Percentiles rank a stretch among this genome's conserved stretches.
Conservation (phyloP, 306 rosid species). For the Lathyrus oleraceus region DNA sequence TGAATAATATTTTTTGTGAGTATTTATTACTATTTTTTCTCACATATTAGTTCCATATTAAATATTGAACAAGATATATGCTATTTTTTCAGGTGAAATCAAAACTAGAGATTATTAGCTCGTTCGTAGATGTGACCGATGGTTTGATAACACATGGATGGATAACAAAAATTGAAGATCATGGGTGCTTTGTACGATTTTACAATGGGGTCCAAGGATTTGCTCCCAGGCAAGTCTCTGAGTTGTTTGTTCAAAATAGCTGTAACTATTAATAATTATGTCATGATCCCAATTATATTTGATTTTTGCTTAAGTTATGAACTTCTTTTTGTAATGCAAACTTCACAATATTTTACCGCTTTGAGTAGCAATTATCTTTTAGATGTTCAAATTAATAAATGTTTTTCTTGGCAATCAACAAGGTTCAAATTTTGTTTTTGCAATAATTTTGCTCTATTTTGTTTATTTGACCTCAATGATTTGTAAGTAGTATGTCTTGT, state of each 20-base stretch:
- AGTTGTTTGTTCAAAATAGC: constrained; percentile 30
- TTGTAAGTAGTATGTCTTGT: not conserved
- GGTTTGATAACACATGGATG: constrained; percentile 95
- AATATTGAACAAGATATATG: constrained; percentile 36
- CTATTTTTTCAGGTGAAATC: constrained; percentile 74
- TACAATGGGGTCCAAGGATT: constrained; percentile 96
- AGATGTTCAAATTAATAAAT: not conserved
- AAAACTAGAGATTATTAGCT: constrained; percentile 72
- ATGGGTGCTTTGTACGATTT: constrained; percentile 89
- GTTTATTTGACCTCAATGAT: not conserved
- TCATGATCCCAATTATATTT: not conserved
- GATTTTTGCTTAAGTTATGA: constrained; percentile 7
- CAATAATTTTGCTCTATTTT: not conserved
- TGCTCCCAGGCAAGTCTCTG: constrained; percentile 73
- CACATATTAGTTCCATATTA: constrained; percentile 1
- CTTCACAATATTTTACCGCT: not conserved
- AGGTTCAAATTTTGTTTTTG: not conserved
- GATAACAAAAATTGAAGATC: constrained; percentile 86
- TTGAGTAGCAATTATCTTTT: not conserved
- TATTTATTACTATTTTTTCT: not conserved
- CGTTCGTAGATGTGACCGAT: constrained; percentile 72
- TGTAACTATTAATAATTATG: not conserved
- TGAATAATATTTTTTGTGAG: not conserved
- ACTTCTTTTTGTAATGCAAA: constrained; percentile 5
- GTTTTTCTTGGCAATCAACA: not conserved